Evolutionary conservation across 495 filamentous ascomycete species (phyloP).

Genomic region (Glonium stellatum): DNA sequence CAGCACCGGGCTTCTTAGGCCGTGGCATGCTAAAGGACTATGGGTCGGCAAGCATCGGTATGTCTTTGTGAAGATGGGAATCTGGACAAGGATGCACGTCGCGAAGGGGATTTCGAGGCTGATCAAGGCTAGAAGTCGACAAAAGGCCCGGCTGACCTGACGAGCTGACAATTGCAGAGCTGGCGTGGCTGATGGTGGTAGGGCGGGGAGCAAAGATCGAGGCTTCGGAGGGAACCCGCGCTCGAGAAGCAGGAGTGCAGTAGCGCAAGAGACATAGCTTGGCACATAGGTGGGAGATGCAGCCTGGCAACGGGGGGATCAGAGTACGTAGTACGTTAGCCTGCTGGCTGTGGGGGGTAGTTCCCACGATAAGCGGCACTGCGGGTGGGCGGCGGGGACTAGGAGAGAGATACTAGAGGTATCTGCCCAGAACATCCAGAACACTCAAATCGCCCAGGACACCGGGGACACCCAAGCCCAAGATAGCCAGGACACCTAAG

Average conservation of each 20-base stretch:
- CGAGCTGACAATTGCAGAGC: neutral
- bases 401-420: too few relatives aligned
- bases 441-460: too few relatives aligned
- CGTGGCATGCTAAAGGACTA: constrained; percentile 32
- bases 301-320: too few relatives aligned
- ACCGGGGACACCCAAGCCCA: too few relatives aligned
- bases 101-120: neutral
- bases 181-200: neutral
- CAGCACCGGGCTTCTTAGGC: constrained; percentile 35
- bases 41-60: neutral
- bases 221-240: neutral
- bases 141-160: neutral
- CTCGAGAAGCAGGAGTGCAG: neutral
- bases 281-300: neutral
- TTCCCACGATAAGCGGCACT: too few relatives aligned
- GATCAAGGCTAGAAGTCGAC: neutral
- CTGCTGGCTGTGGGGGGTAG: too few relatives aligned
- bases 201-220: constrained; percentile 1
- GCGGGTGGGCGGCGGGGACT: too few relatives aligned
- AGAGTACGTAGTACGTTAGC: too few relatives aligned
- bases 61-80: neutral
- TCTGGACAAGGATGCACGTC: neutral
- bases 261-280: neutral
- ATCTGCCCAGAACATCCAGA: too few relatives aligned
- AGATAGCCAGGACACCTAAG: too few relatives aligned